A percentile compares a stretch with the other conserved stretches of the same genome.
These are phyloP conservation scores for Russula olivacea DNA, from an alignment of 768 basidiomycete species.

Conservation along the genomic window DNA sequence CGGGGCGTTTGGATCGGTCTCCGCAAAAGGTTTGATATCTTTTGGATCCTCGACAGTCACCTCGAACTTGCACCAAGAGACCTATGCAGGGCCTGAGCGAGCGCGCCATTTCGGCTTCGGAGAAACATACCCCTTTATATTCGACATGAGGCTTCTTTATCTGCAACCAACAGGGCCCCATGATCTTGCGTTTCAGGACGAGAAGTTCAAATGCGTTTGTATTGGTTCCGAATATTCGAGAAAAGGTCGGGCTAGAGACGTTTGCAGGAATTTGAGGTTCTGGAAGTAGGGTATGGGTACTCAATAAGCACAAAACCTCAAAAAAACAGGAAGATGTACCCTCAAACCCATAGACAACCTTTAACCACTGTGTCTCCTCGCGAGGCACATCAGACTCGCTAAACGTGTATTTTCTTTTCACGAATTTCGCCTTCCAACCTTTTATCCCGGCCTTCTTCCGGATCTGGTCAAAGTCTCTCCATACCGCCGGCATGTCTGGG, in stretches of 20 bases:
- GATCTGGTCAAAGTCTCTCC: constrained; percentile 76
- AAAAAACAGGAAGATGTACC: constrained; percentile 38
- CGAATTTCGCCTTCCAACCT: constrained; percentile 75
- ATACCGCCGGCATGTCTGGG: constrained; percentile 66
- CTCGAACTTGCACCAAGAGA: constrained; percentile 97
- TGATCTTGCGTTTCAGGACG: constrained; percentile 92
- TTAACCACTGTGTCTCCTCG: constrained; percentile 81
- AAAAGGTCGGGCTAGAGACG: constrained; percentile 76
- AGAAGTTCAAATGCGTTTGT: constrained; percentile 91
- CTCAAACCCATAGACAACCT: constrained; percentile 86
- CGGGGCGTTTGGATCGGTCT: constrained; percentile 61
- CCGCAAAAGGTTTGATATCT: constrained; percentile 76
- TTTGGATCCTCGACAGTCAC: constrained; percentile 79
- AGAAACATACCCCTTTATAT: constrained; percentile 62
- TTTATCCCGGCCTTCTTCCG: constrained; percentile 63
- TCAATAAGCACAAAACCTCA: background rate
- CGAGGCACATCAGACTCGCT: constrained; percentile 77
- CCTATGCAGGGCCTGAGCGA: constrained; percentile 39
- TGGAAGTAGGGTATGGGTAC: constrained; percentile 28
- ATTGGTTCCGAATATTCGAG: constrained; percentile 83
- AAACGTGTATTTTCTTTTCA: constrained; percentile 88
- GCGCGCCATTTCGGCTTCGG: background rate
- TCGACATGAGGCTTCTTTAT: constrained; percentile 73
- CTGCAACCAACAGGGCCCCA: constrained; percentile 97
- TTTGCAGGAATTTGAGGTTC: constrained; percentile 70